These are phyloP conservation scores for Aspergillus pseudonomiae DNA, from an alignment of 2,329 filamentous ascomycete species.

Conservation along the genomic window DNA sequence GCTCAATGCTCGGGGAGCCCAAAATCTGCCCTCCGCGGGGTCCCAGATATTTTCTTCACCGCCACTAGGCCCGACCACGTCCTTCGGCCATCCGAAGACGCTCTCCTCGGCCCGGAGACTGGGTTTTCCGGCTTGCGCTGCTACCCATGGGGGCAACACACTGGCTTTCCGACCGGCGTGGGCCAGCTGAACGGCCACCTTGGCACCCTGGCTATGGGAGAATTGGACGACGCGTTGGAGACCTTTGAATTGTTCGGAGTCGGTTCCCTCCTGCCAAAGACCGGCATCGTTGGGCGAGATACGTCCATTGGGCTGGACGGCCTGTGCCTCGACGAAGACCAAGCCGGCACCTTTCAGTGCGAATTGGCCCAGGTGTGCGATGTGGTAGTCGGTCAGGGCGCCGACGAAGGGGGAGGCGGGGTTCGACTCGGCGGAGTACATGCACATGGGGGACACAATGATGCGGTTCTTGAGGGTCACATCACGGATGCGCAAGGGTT, in stretches of 20 bases:
- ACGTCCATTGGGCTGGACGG: slow-evolving; percentile 73
- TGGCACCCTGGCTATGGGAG: slow-evolving; percentile 74
- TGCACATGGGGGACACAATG: slow-evolving; percentile 64
- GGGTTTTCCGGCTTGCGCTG: slow-evolving; percentile 21
- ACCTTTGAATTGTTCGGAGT: slow-evolving; percentile 66
- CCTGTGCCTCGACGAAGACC: slow-evolving; percentile 75
- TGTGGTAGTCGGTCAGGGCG: slow-evolving; percentile 77
- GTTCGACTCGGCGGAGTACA: slow-evolving; percentile 63
- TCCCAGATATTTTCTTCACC: slow-evolving; percentile 59
- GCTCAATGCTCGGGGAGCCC: slow-evolving; percentile 67
- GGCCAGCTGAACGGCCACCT: slow-evolving; percentile 76
- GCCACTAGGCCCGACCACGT: slow-evolving; percentile 45
- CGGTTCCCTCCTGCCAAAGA: slow-evolving; percentile 71
- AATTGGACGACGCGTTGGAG: slow-evolving; percentile 71
- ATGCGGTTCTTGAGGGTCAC: slow-evolving; percentile 67
- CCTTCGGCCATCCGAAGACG: slow-evolving; percentile 56
- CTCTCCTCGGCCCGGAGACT: slow-evolving; percentile 49
- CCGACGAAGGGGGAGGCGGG: slow-evolving; percentile 47
- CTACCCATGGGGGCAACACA: slow-evolving; percentile 54
- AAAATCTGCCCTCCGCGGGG: slow-evolving; percentile 57
- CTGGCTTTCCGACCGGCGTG: slow-evolving; percentile 73
- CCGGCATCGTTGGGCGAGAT: slow-evolving; percentile 68
- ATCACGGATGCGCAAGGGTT: slow-evolving; percentile 58
- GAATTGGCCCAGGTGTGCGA: slow-evolving; percentile 79
- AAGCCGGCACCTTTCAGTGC: slow-evolving; percentile 73